phyloP scores from a whole-genome alignment of 164 flowering plant species.

The Tetracentron sinense region DNA sequence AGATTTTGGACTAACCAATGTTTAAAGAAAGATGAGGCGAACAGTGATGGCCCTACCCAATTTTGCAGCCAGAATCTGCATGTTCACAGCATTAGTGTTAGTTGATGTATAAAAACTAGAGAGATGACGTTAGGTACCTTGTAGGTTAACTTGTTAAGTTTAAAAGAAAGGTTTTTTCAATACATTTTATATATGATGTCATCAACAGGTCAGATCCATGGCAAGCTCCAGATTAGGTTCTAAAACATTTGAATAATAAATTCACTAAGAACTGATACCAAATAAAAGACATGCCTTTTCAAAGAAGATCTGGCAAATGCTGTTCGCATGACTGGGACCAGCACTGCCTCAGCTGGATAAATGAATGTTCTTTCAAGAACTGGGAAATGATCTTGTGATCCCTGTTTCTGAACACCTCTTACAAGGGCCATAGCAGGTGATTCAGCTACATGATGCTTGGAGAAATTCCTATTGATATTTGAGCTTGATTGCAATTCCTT shows the following conservation, averaged over 20 bases:
- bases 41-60: constrained; percentile 68
- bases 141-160: too few species aligned
- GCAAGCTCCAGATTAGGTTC: background rate
- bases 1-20: constrained; percentile 55
- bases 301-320: constrained; percentile 68
- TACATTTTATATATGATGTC: too few species aligned
- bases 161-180: too few species aligned
- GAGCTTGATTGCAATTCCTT: constrained; percentile 26
- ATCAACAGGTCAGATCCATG: too few species aligned
- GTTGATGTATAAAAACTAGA: background rate
- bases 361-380: constrained; percentile 62
- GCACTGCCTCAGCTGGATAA: constrained; percentile 85
- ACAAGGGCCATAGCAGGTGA: constrained; percentile 24
- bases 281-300: constrained; percentile 47
- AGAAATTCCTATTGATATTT: constrained; percentile 24
- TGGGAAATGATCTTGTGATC: constrained; percentile 34
- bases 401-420: constrained; percentile 38
- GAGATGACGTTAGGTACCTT: too few species aligned
- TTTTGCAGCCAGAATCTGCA: constrained; percentile 93
- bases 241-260: background rate
- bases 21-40: constrained; percentile 58
- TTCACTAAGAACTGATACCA: background rate
- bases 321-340: constrained; percentile 78
- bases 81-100: constrained; percentile 8
- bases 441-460: constrained; percentile 39